These are phyloP conservation scores for Brassica nigra DNA, from an alignment of 345 rosid genomes.

Conservation along the genomic window DNA sequence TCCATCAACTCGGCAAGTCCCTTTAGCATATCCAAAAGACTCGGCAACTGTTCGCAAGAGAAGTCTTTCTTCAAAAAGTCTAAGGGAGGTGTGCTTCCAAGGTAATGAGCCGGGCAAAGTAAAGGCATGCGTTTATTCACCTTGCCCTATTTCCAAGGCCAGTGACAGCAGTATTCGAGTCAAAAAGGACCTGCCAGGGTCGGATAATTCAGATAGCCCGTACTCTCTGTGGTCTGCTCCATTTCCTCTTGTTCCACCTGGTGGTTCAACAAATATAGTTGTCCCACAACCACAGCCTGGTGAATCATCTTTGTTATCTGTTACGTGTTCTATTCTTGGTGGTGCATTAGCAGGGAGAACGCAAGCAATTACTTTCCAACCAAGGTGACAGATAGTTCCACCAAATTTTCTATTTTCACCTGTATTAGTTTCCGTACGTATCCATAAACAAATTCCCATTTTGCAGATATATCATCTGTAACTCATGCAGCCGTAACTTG, in stretches of 20 bases:
- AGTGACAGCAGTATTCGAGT: conserved; percentile 63
- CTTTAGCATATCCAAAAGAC: conserved; percentile 40
- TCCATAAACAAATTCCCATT: conserved; percentile 19
- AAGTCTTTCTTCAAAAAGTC: conserved; percentile 41
- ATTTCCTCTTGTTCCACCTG: conserved; percentile 76
- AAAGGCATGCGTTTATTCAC: conserved; percentile 76
- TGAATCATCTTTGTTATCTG: conserved; percentile 78
- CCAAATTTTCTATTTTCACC: conserved; percentile 12
- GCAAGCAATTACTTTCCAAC: conserved; percentile 83
- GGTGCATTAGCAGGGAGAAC: conserved; percentile 78
- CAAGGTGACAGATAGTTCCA: conserved; percentile 50
- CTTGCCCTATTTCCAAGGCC: conserved; percentile 50
- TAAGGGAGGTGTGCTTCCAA: conserved; percentile 46
- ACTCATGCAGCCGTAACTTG: conserved; percentile 80
- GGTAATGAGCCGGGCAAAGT: conserved; percentile 55
- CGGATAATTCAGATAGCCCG: conserved; percentile 44
- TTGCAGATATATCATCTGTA: conserved; percentile 80
- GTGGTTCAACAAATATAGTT: conserved; percentile 79
- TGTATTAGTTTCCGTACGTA: conserved; percentile 15
- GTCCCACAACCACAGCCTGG: conserved; percentile 65
- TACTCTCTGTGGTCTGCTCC: conserved; percentile 69
- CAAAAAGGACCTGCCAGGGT: conserved; percentile 51
- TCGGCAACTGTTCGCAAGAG: conserved; percentile 40
- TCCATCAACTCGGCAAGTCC: conserved; percentile 47
- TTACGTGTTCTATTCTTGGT: conserved; percentile 61